Base-by-base conservation (phyloP, 2,329 filamentous ascomycete species). In the Blumeriella jaapii region DNA sequence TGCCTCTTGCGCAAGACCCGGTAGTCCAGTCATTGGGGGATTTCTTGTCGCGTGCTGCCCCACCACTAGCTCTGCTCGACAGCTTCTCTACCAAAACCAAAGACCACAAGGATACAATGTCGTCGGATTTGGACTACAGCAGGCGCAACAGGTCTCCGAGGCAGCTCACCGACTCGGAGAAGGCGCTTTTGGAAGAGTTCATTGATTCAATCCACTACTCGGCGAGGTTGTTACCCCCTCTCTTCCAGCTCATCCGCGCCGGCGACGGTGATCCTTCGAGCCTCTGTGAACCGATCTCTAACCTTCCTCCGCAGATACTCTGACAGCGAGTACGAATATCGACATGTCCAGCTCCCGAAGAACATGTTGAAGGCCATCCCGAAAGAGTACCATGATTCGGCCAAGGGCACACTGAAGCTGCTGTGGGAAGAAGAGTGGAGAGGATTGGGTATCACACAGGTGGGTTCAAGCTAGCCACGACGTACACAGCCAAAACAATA, bases 391-490 rank as follows among this genome's bases (percentile, higher is more conserved):
- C 89, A 93, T 56, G 87, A 95, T 60, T 71, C 77, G 32, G 66
- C 75, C 34, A 85, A 93, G 61, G 91, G 91, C 43, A 96, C 89
- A 5, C 64, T 98, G 60, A 98, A 96, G 67, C 66, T 98, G 49
- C 65, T 98, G 42, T 95, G 89, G 87, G 91, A 98, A 61, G 89
- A 96, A 48, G 91, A 98, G 64, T 98, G 91, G 91, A 78, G 91
- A 61, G 86, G 82, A 22, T 71, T 98, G 55, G 91, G 91, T 32
- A 98, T 98, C 58, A 98, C 91, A 48, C 89, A 94, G 78, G 86
- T 93, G 64, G 30, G 68, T 5, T 23, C 16, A 16, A 18, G 4
- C 6, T 8, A 7, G 11, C 14, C 11, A 11, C 4, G 7, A 6
- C 16, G 19, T 8, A n/a, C 22, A 8, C 22, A 24, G 22, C 7